A percentile compares a stretch with the other conserved stretches of the same genome.
phyloP scores from a whole-genome alignment of 257 asterid genomes.

The Nemophila menziesii region DNA sequence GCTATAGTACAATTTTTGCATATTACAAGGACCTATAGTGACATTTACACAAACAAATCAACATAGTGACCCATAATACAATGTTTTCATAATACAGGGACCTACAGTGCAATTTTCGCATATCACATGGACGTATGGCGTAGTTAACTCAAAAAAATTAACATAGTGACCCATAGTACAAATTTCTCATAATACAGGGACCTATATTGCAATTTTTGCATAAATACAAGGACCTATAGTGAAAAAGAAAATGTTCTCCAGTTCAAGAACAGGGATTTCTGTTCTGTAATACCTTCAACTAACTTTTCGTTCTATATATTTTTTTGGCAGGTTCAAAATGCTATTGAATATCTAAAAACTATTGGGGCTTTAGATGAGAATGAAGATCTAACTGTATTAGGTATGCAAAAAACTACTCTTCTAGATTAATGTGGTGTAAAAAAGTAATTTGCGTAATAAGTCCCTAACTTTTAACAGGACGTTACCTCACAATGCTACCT shows the following conservation, averaged over 20 bases:
- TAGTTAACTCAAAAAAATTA: no score
- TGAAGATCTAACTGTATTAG: slow-evolving; percentile 76
- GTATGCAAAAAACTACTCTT: slow-evolving; percentile 24
- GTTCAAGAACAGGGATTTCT: not conserved
- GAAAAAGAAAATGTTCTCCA: not conserved
- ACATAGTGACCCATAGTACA: no score
- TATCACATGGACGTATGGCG: no score
- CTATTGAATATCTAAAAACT: slow-evolving; percentile 74
- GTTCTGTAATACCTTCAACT: not conserved
- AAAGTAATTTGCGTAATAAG: slow-evolving; percentile 15
- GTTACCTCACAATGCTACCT: slow-evolving; percentile 84
- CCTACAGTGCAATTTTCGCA: no score
- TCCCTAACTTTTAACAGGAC: slow-evolving; percentile 55
- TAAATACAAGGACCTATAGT: not conserved
- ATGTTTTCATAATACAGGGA: no score
- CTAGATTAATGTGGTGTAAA: no score
- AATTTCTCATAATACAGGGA: not conserved
- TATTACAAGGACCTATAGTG: no score
- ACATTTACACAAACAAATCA: no score
- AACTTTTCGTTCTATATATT: slow-evolving; percentile 9
- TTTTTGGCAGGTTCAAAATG: slow-evolving; percentile 68
- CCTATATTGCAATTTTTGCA: not conserved
- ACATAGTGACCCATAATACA: no score
- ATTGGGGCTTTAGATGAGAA: slow-evolving; percentile 86
- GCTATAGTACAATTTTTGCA: no score